Base-by-base conservation (phyloP, 2,329 filamentous ascomycete species). In the Hypocrella siamensis region DNA sequence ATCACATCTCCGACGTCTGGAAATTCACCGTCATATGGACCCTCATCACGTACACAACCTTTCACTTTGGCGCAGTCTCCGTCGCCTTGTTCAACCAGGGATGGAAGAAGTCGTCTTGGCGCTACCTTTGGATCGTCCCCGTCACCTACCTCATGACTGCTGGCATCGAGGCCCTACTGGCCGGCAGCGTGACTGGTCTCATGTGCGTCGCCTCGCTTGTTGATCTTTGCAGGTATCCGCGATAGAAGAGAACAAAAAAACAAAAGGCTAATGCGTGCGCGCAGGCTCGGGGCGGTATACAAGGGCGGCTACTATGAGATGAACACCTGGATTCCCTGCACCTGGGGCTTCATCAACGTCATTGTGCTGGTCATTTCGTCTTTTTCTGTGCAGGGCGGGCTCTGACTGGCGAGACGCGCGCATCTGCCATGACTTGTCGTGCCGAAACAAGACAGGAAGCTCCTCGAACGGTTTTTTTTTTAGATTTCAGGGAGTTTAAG, bases 321-420 rank as follows among this genome's bases (percentile, higher is more conserved):
- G 84, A 88, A 84, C 28, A 93, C 86, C 0, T 93, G 85, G 85
- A 81, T 93, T 31, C 86, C 86, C 0, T 79, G 90, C 46, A 69
- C 86, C 16, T 93, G 86, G 86, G 82, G 75, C 1, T 67, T 82
- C 47, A 79, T 88, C 52, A 93, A 84, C 51, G 75, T 88, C 8
- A 53, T 93, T 29, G 68, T 92, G 19, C 61, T 94, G 28, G 74
- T 93, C 31, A 63, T 93, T 39, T 90, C 84, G 5, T 90, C 83
- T 4, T 93, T 93, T 52, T 82, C 84, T n/a, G 86, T 93, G 31
- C 84, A 92, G 49, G 84, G 85, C 30, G 85, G 82, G 25, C 64
- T 93, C 38, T 93, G 55, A 73, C n/a, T n/a, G n/a, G n/a, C n/a
- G n/a, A n/a, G n/a, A n/a, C n/a, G n/a, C n/a, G n/a, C n/a, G n/a